Evolutionary conservation across 2,329 filamentous ascomycete genomes (phyloP), one percentile per base, ranked within the genome.

Genomic region (Magnaporthiopsis rhizophila): DNA sequence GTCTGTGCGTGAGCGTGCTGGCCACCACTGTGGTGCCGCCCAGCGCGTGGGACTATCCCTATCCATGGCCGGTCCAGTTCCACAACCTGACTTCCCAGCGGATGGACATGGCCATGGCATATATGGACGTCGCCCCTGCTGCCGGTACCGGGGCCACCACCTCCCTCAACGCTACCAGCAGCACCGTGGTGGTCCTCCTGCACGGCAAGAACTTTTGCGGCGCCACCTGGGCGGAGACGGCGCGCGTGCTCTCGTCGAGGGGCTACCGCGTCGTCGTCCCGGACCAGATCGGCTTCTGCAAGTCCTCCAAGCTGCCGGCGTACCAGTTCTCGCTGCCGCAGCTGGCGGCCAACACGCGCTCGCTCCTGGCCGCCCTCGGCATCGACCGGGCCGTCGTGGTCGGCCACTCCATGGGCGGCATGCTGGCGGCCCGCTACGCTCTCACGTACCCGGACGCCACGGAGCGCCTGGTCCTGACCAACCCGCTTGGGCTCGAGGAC

Each of bases 181-280:
- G 76, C 67, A 80, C 76, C 0, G 79, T 78, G 32, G 72, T 83
- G 32, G 72, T 83, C 11, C 75, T 84, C 45, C 71, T 85, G 21
- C 82, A 85, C 69, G 82, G 82, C 67, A 83, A 83, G 72, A 84
- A 84, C 72, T 85, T 85, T 67, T 85, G 82, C 70, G 79, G 76
- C 50, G 74, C 80, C 28, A 85, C 82, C 9, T 85, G 82, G 82
- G 74, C 78, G 64, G 71, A 71, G 21, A 83, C 81, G 18, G 78
- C 80, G n/a, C 67, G 71, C 13, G 70, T 73, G 13, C 77, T 85
- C 64, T 69, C 74, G 3, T 66, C 68, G 2, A 70, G 69, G 34
- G 82, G 81, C 58, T 84, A 82, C 67, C 80, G 82, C 56, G 80
- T 84, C 62, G 78, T 85, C 62, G 73, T 81, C 2, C 80, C 81